Conservation (phyloP, 23 red algal species). For the Gracilariopsis chorda region DNA sequence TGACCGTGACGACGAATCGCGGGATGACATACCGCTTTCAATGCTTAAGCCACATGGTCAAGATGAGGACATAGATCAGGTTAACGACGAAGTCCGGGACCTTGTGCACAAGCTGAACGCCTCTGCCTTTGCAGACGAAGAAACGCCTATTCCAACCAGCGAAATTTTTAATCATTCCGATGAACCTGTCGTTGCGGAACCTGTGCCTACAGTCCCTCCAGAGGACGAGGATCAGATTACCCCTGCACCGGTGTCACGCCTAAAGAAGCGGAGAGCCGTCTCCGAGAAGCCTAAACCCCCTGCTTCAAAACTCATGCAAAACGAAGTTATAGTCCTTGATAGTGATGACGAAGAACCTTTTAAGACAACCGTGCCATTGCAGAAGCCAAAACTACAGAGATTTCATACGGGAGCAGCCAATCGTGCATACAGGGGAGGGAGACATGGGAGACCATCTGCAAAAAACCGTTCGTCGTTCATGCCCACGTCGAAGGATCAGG, state of each 20-base stretch:
- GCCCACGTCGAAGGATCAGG: neutral
- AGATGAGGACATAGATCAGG: neutral
- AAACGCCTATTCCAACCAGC: too few relatives aligned
- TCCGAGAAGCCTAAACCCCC: neutral
- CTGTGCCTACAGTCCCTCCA: neutral
- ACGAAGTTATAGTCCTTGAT: neutral
- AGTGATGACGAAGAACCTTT: neutral
- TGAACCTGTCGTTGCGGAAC: neutral
- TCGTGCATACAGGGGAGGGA: neutral
- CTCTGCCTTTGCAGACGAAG: neutral
- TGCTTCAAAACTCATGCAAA: neutral
- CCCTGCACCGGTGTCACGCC: neutral
- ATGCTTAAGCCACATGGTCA: neutral
- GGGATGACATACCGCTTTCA: neutral
- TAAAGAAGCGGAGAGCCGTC: neutral
- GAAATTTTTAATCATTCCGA: neutral
- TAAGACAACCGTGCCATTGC: neutral
- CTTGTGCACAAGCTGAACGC: neutral
- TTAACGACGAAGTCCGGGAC: constrained; percentile 6
- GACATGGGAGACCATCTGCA: neutral
- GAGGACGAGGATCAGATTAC: neutral
- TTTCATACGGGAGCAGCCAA: neutral
- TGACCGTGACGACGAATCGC: neutral
- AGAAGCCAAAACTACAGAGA: neutral
- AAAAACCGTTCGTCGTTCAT: neutral